These are phyloP conservation scores for Globisporangium nodosum DNA, from an alignment of 352 stramenopile genomes.

Conservation along the genomic window DNA sequence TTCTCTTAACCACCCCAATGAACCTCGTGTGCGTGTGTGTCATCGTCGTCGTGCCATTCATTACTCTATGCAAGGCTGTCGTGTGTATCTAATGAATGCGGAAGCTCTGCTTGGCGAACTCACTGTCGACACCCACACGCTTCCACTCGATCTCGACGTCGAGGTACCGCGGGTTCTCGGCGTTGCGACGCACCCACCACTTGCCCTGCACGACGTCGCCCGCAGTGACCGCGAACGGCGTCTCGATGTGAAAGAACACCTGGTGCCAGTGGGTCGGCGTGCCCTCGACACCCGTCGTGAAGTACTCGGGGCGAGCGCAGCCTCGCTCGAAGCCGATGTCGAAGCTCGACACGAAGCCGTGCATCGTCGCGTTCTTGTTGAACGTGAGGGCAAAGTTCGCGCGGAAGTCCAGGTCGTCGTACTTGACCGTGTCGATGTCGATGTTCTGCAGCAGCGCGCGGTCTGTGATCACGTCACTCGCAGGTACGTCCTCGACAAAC, in stretches of 20 bases:
- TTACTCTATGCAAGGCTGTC: neutral
- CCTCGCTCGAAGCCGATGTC: conserved; percentile 95
- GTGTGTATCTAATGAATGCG: conserved; percentile 61
- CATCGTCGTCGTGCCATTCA: neutral
- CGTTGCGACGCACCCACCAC: conserved; percentile 86
- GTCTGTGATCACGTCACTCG: conserved; percentile 86
- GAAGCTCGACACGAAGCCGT: conserved; percentile 96
- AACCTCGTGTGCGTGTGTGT: neutral
- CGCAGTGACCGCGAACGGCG: conserved; percentile 62
- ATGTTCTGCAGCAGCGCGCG: conserved; percentile 82
- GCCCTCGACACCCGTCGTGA: conserved; percentile 89
- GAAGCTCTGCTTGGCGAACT: conserved; percentile 56
- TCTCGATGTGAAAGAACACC: conserved; percentile 94
- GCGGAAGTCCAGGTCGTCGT: conserved; percentile 94
- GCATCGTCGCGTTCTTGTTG: conserved; percentile 85
- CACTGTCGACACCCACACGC: conserved; percentile 21
- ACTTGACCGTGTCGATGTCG: conserved; percentile 86
- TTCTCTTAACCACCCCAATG: neutral
- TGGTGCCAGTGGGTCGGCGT: conserved; percentile 99
- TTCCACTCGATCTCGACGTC: conserved; percentile 89
- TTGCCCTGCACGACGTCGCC: conserved; percentile 84
- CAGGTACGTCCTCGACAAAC: conserved; percentile 94
- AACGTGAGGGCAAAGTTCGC: conserved; percentile 87
- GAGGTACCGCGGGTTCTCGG: conserved; percentile 91
- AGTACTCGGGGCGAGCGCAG: conserved; percentile 92